Conservation (phyloP, 345 rosid species). For the Chamaenerion angustifolium region DNA sequence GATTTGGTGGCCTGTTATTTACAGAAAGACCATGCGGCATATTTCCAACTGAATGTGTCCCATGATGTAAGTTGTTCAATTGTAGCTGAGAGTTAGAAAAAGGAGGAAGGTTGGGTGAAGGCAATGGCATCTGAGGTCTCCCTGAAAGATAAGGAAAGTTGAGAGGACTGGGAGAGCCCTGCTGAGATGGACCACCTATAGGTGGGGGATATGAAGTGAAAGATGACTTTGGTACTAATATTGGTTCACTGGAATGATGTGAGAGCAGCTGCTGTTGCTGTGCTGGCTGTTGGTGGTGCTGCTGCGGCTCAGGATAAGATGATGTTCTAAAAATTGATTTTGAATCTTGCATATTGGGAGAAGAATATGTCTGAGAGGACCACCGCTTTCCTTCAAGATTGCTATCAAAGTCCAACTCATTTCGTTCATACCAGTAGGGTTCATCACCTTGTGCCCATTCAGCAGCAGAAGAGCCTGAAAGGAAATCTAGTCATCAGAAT, state of each 20-base stretch:
- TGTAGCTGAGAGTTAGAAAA: conserved; percentile 55
- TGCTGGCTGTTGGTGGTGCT: conserved; percentile 14
- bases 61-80: conserved; percentile 42
- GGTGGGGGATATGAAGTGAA: conserved; percentile 57
- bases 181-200: conserved; percentile 41
- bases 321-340: conserved; percentile 48
- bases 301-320: conserved; percentile 73
- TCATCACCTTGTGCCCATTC: conserved; percentile 72
- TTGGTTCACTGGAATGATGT: conserved; percentile 65
- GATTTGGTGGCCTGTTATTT: conserved; percentile 42
- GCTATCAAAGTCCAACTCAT: conserved; percentile 35
- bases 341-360: conserved; percentile 30
- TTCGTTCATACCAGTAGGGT: conserved; percentile 48
- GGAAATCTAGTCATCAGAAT: background rate
- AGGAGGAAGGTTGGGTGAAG: conserved; percentile 48
- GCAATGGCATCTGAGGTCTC: conserved; percentile 46
- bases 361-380: conserved; percentile 54
- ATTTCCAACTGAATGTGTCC: conserved; percentile 50
- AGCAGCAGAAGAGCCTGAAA: conserved; percentile 64
- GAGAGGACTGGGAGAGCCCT: conserved; percentile 50
- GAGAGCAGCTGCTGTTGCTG: conserved; percentile 43
- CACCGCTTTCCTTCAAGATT: conserved; percentile 44
- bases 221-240: conserved; percentile 63
- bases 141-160: conserved; percentile 46
- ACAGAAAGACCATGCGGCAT: conserved; percentile 50